Conservation (phyloP, 139 green algal species). For the Volvox reticuliferus region DNA sequence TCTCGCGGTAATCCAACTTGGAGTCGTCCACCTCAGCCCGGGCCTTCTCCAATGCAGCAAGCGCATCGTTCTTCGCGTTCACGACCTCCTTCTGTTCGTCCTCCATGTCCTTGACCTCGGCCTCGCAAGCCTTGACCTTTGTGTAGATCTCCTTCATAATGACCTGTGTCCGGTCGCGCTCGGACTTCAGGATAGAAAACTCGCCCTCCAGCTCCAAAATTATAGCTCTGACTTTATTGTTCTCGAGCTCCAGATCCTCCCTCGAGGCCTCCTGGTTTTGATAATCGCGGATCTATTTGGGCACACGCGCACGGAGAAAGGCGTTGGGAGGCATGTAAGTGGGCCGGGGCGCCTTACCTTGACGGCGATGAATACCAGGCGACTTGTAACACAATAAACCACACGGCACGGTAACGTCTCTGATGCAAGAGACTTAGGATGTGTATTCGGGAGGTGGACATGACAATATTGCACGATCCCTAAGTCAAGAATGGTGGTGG, state of each 20-base stretch:
- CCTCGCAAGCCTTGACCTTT: slow-evolving; percentile 50
- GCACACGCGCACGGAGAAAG: too few species aligned
- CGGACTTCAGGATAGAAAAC: slow-evolving; percentile 65
- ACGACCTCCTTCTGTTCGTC: slow-evolving; percentile 56
- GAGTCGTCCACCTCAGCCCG: slow-evolving; percentile 50
- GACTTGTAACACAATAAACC: too few species aligned
- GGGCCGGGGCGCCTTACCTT: too few species aligned
- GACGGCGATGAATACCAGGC: too few species aligned
- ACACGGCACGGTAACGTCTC: too few species aligned
- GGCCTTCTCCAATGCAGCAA: slow-evolving; percentile 44
- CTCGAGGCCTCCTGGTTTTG: slow-evolving; percentile 54
- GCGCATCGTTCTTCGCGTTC: slow-evolving; percentile 56
- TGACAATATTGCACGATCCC: too few species aligned
- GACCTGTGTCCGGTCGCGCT: slow-evolving; percentile 63
- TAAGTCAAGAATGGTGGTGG: too few species aligned
- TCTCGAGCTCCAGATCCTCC: slow-evolving; percentile 59
- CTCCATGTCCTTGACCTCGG: slow-evolving; percentile 62
- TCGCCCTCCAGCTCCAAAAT: slow-evolving; percentile 64
- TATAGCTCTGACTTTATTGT: slow-evolving; percentile 44
- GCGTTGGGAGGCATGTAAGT: too few species aligned
- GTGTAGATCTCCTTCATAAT: slow-evolving; percentile 60
- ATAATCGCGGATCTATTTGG: slow-evolving; percentile 32
- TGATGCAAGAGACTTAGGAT: too few species aligned
- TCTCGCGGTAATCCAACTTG: slow-evolving; percentile 67
- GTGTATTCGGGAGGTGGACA: too few species aligned